Conservation (phyloP, 1,139 yeast species). For the Saccharomycopsis hybrid region DNA sequence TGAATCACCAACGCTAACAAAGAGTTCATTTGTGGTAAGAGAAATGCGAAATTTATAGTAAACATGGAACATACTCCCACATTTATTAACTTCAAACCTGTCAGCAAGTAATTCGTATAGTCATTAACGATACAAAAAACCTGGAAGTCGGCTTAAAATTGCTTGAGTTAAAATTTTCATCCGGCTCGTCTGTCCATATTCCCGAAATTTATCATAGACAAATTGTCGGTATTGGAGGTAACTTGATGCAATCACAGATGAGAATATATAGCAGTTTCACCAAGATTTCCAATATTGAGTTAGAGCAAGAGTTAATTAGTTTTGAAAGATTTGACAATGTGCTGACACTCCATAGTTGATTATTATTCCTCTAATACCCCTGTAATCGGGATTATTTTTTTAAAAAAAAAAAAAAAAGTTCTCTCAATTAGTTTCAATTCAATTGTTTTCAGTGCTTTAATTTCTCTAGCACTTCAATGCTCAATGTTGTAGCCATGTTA, state of each 20-base stretch:
- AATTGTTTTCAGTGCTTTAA: too few species aligned
- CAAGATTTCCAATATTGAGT: constrained; percentile 68
- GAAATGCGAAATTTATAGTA: constrained; percentile 82
- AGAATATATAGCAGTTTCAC: constrained; percentile 89
- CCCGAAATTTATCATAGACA: constrained; percentile 95
- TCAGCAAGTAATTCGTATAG: constrained; percentile 56
- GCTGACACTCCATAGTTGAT: constrained; percentile 31
- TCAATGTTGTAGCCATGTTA: too few species aligned
- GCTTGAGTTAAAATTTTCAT: constrained; percentile 79
- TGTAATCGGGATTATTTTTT: too few species aligned
- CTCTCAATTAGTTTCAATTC: too few species aligned
- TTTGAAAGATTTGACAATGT: constrained; percentile 72
- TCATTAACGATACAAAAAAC: constrained; percentile 40
- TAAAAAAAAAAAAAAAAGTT: too few species aligned
- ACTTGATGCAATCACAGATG: constrained; percentile 86
- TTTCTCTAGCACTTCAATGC: too few species aligned
- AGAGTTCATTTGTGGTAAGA: constrained; percentile 90
- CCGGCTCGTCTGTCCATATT: constrained; percentile 73
- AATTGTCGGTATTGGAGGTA: constrained; percentile 92
- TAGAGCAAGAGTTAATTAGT: constrained; percentile 43
- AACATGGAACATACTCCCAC: constrained; percentile 66
- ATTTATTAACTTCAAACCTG: constrained; percentile 54
- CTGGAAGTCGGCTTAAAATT: constrained; percentile 53
- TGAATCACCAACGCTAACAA: constrained; percentile 70
- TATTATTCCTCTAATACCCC: too few species aligned